These are phyloP conservation scores for Tritrichomonas foetus DNA, from an alignment of 208 protist species.

Conservation along the genomic window DNA sequence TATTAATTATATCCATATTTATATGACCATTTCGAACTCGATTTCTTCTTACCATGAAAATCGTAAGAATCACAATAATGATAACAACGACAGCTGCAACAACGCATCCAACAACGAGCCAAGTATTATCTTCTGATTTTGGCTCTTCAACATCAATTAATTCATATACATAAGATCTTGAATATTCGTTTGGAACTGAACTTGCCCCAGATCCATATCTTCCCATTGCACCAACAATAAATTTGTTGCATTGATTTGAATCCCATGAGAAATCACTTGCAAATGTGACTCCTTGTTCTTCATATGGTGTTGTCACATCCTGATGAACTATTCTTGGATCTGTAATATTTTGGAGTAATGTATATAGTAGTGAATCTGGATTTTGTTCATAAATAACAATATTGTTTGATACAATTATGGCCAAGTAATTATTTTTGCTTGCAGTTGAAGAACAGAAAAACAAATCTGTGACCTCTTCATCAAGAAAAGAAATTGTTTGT, in stretches of 20 bases:
- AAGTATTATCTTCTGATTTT: neutral
- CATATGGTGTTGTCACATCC: neutral
- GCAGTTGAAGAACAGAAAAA: neutral
- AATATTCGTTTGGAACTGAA: neutral
- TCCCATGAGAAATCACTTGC: neutral
- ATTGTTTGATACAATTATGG: neutral
- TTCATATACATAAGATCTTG: neutral
- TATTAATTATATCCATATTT: too few relatives aligned
- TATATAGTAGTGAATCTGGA: neutral
- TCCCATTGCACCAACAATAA: neutral
- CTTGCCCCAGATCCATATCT: neutral
- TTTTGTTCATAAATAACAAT: neutral
- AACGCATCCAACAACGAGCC: neutral
- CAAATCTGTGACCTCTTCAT: neutral
- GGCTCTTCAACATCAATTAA: neutral
- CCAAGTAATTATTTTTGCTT: neutral
- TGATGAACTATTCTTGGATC: neutral
- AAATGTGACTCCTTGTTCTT: neutral
- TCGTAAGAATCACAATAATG: neutral
- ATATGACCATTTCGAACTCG: neutral
- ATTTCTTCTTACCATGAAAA: neutral
- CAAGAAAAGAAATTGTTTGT: neutral
- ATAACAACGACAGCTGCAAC: neutral
- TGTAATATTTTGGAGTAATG: neutral
- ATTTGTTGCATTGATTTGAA: neutral